Conservation (phyloP, 495 filamentous ascomycete species). For the Penicillium daleae region DNA sequence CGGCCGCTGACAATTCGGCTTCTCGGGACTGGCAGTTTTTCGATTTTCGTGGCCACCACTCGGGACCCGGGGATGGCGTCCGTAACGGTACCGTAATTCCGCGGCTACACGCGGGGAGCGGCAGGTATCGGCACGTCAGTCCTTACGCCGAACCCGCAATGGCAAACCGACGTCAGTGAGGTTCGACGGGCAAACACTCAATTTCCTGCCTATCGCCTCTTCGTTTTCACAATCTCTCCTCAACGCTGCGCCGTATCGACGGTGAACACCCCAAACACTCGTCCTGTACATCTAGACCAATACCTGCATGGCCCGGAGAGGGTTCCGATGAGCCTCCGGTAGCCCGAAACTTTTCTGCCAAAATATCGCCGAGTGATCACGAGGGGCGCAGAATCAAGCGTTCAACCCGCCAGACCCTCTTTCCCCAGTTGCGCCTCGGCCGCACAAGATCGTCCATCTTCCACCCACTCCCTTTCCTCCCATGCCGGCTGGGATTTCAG, state of each 20-base stretch:
- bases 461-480: slow-evolving; percentile 10
- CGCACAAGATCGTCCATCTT: slow-evolving; percentile 16
- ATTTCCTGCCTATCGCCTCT: neutral
- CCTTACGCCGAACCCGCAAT: slow-evolving; percentile 28
- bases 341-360: slow-evolving; percentile 35
- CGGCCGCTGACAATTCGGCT: slow-evolving; percentile 30
- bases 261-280: neutral
- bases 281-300: neutral
- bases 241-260: too few species aligned
- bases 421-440: slow-evolving; percentile 24
- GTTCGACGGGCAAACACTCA: slow-evolving; percentile 5
- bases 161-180: slow-evolving; percentile 31
- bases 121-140: slow-evolving; percentile 48
- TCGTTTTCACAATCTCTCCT: neutral
- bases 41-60: slow-evolving; percentile 11
- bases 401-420: slow-evolving; percentile 31
- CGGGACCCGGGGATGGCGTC: slow-evolving; percentile 13
- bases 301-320: slow-evolving; percentile 14
- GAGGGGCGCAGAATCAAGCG: slow-evolving; percentile 24
- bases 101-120: slow-evolving; percentile 26
- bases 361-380: slow-evolving; percentile 38
- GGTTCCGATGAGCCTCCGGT: slow-evolving; percentile 36
- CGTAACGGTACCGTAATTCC: slow-evolving; percentile 24
- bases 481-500: slow-evolving; percentile 39
- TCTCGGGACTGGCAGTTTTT: slow-evolving; percentile 24